phyloP scores from a whole-genome alignment of 140 eudicot genomes.

The Anethum foeniculum region DNA sequence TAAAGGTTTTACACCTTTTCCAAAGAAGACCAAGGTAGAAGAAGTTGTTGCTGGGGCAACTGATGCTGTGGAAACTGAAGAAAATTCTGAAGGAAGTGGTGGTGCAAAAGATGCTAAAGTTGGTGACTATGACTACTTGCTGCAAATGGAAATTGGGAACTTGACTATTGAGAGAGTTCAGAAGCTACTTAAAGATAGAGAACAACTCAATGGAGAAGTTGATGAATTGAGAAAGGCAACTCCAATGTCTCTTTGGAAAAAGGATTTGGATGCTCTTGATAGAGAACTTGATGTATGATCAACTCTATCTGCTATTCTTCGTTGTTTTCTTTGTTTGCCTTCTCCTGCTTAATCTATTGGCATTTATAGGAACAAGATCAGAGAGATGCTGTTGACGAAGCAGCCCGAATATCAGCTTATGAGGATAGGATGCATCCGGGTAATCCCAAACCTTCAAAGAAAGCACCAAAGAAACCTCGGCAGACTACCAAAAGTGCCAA shows the following conservation, averaged over 20 bases:
- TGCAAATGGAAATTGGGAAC: slow-evolving; percentile 60
- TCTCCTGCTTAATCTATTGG: slow-evolving; percentile 4
- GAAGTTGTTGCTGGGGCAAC: slow-evolving; percentile 53
- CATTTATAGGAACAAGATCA: slow-evolving; percentile 54
- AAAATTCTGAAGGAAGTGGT: slow-evolving; percentile 16
- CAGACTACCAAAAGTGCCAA: slow-evolving; percentile 33
- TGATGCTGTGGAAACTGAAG: slow-evolving; percentile 54
- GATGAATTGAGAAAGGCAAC: slow-evolving; percentile 50
- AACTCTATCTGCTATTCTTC: neutral
- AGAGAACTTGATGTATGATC: slow-evolving; percentile 50
- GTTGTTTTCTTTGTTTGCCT: neutral
- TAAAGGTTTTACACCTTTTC: slow-evolving; percentile 72
- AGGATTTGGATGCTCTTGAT: slow-evolving; percentile 78
- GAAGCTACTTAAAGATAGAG: slow-evolving; percentile 46
- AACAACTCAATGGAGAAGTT: slow-evolving; percentile 40
- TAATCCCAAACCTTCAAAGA: slow-evolving; percentile 20
- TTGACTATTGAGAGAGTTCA: slow-evolving; percentile 68
- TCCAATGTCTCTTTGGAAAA: slow-evolving; percentile 47
- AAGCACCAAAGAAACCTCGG: slow-evolving; percentile 29
- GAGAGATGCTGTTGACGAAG: slow-evolving; percentile 44
- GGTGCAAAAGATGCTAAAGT: slow-evolving; percentile 31
- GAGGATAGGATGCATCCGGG: slow-evolving; percentile 25
- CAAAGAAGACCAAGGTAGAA: slow-evolving; percentile 43
- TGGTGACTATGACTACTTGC: slow-evolving; percentile 78
- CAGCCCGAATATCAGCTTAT: slow-evolving; percentile 26